These are phyloP conservation scores for Pyrenophora graminea DNA, from an alignment of 2,329 filamentous ascomycete genomes.

Conservation along the genomic window DNA sequence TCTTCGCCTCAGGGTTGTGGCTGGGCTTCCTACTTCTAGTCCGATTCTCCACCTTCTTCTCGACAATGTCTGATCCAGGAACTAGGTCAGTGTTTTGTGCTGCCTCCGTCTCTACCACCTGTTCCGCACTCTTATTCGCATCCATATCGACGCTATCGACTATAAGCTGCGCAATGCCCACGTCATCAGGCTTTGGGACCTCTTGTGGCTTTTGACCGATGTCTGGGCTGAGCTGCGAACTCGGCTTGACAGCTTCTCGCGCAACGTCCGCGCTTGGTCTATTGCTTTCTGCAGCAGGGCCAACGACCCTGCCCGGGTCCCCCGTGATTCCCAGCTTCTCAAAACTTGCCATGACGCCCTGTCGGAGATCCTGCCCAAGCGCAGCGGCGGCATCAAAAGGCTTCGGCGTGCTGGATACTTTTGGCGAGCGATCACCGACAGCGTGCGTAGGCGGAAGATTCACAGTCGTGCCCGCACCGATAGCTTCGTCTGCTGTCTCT, in stretches of 20 bases:
- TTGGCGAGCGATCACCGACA: conserved; percentile 16
- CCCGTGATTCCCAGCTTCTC: conserved; percentile 34
- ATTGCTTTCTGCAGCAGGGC: conserved; percentile 18
- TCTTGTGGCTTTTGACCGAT: background rate
- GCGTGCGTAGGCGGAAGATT: conserved; percentile 33
- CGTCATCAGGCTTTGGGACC: background rate
- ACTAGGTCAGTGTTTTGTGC: background rate
- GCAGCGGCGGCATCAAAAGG: conserved; percentile 36
- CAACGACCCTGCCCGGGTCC: conserved; percentile 19
- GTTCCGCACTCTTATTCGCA: background rate
- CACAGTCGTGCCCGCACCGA: conserved; percentile 35
- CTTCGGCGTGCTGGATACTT: conserved; percentile 13
- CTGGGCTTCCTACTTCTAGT: conserved; percentile 25
- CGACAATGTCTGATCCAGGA: conserved; percentile 10
- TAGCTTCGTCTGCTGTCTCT: conserved; percentile 40
- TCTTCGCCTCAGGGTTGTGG: conserved; percentile 22
- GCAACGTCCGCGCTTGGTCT: conserved; percentile 18
- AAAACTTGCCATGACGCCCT: conserved; percentile 39
- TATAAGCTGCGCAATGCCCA: background rate
- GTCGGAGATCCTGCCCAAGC: conserved; percentile 34
- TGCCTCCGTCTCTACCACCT: background rate
- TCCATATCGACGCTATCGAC: background rate
- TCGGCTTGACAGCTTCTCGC: conserved; percentile 14
- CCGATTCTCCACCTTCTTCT: conserved; percentile 18
- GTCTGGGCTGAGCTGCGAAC: conserved; percentile 8